These are phyloP conservation scores for Cutaneotrichosporon sp. DNA, from an alignment of 1,284 basidiomycete species.

Conservation along the genomic window DNA sequence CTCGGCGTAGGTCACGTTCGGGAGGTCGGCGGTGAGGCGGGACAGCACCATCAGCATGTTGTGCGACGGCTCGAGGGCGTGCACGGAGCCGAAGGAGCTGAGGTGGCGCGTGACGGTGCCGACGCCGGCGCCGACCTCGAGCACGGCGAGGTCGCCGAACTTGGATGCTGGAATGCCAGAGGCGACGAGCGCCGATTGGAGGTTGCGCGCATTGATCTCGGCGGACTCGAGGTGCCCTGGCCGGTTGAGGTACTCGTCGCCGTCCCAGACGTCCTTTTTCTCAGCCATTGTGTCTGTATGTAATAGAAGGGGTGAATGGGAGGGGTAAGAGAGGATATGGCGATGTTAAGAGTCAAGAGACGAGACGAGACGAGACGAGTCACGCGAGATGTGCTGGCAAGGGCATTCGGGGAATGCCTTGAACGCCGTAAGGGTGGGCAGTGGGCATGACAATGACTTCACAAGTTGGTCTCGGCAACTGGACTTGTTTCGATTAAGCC, in stretches of 20 bases:
- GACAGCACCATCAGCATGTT: conserved; percentile 31
- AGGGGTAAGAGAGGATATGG: background rate
- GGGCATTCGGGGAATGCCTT: too few species aligned
- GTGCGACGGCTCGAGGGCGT: conserved; percentile 33
- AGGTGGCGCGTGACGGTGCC: conserved; percentile 34
- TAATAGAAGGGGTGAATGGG: background rate
- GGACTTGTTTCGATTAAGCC: too few species aligned
- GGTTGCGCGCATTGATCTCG: conserved; percentile 16
- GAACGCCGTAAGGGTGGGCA: too few species aligned
- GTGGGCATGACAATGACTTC: too few species aligned
- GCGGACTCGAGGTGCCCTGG: conserved; percentile 21
- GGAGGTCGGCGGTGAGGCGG: background rate
- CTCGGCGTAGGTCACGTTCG: conserved; percentile 16
- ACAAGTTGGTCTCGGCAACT: too few species aligned
- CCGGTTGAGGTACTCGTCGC: conserved; percentile 27
- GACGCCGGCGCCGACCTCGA: conserved; percentile 38
- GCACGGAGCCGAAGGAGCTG: conserved; percentile 24
- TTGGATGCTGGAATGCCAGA: conserved; percentile 6
- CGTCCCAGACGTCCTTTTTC: conserved; percentile 29
- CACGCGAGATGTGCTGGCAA: too few species aligned
- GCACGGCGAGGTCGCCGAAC: conserved; percentile 17
- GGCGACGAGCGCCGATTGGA: conserved; percentile 15
- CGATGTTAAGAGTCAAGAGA: too few species aligned
- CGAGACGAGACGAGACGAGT: too few species aligned
- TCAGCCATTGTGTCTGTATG: background rate